These are phyloP conservation scores for Ilex asprella DNA, from an alignment of 257 asterid species.

Conservation along the genomic window DNA sequence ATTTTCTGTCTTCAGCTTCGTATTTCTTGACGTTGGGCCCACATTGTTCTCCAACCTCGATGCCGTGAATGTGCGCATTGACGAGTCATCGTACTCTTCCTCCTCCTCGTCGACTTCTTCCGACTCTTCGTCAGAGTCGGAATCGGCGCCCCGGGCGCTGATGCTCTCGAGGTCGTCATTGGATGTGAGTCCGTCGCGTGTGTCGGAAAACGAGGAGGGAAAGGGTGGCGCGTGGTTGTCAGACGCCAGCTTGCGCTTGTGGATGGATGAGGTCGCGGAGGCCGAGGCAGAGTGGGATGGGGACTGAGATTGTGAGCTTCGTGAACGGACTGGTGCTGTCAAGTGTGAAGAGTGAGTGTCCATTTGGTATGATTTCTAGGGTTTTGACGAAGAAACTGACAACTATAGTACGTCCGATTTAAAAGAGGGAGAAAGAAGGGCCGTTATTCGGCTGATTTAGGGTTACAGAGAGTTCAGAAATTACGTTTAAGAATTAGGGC, in stretches of 20 bases:
- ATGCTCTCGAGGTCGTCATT: conserved; percentile 95
- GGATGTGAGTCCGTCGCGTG: conserved; percentile 88
- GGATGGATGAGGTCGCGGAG: conserved; percentile 89
- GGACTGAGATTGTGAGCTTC: conserved; percentile 91
- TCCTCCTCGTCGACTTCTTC: conserved; percentile 73
- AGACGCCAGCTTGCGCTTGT: conserved; percentile 69
- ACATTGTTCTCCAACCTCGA: conserved; percentile 63
- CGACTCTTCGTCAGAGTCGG: conserved; percentile 92
- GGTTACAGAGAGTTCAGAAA: too few species aligned
- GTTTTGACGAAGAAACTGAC: too few species aligned
- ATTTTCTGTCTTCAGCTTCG: conserved; percentile 65
- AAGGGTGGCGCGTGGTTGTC: conserved; percentile 87
- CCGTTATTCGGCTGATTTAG: too few species aligned
- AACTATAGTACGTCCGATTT: too few species aligned
- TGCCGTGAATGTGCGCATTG: conserved; percentile 86
- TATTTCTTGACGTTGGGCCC: conserved; percentile 42
- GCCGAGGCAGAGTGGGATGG: conserved; percentile 99
- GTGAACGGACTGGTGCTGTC: conserved; percentile 83
- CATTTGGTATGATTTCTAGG: conserved; percentile 3
- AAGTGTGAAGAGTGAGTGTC: conserved; percentile 30
- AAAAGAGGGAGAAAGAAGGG: too few species aligned
- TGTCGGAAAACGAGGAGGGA: conserved; percentile 81
- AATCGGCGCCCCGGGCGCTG: conserved; percentile 90
- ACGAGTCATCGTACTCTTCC: conserved; percentile 72
- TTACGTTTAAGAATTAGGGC: too few species aligned